Base-by-base conservation (phyloP, 495 filamentous ascomycete species). In the Trichoderma parareesei region DNA sequence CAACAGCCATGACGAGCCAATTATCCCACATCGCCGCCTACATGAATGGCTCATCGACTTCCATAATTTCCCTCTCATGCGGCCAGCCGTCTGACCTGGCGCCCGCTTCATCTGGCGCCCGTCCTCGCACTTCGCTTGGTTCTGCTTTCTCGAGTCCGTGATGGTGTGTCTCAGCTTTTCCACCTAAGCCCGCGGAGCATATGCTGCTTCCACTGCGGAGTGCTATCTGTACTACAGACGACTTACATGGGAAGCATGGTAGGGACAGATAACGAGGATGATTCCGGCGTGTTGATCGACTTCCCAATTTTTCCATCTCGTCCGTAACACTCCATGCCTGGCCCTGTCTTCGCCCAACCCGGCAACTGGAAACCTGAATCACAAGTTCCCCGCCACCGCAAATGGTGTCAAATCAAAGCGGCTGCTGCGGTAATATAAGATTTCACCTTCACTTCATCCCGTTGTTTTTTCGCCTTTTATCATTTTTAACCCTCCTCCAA, bases 261-360 rank as follows among this genome's bases (percentile, higher is more conserved):
- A 8, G 46, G 9, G 18, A 7, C 46, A 49, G 8, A 46, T 16
- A 16, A 46, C 14, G 5, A 44, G 16, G 16, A 44, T 13, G 3
- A 13, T 13, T 13, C 11, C 11, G 43, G 16, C 4, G 6, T 14
- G 53, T 57, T 57, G 53, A 57, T 57, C 53, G 53, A 57, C 11
- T 57, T 57, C 53, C 53, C 18, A 27, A 27, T 27, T 35, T 57
- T 57, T 37, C 53, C 37, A 20, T 57, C 53, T 57, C 53, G 53
- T 20, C 53, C 37, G 53, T 27, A 7, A 35, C 27, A 27, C 37
- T 57, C 2, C 18, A 27, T 49, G 2, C 48, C 10, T 9, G 9
- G 27, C 53, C 53, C 53, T 57, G 53, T 57, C 53, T 57, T 37
- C 37, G 53, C 37, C 53, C 53, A 57, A 57, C 53, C 20, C 53